A percentile compares a stretch with the other conserved stretches of the same genome.
Evolutionary conservation across 441 rosid species (phyloP).

Genomic region (Gossypium armourianum): DNA sequence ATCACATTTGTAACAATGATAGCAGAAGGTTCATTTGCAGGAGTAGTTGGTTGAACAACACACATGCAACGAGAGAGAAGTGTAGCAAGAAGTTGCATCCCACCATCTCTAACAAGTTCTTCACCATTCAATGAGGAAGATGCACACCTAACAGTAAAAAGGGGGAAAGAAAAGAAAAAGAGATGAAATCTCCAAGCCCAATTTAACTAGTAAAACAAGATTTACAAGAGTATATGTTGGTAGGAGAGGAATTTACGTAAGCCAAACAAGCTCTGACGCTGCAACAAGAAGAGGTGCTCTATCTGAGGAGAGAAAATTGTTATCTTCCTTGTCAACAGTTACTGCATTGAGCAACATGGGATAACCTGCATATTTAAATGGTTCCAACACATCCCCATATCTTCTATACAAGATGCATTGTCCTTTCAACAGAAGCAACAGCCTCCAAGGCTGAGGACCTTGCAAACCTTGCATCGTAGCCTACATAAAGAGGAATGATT

Average conservation of each 20-base stretch:
- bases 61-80: conserved; percentile 94
- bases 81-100: conserved; percentile 74
- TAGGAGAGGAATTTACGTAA: conserved; percentile 48
- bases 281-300: conserved; percentile 95
- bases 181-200: conserved; percentile 4
- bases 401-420: conserved; percentile 93
- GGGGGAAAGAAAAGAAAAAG: conserved; percentile 8
- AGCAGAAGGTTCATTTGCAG: conserved; percentile 83
- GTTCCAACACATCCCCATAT: conserved; percentile 73
- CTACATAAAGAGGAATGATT: conserved; percentile 32
- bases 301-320: conserved; percentile 81
- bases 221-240: conserved; percentile 10
- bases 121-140: conserved; percentile 94
- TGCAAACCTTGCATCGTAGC: conserved; percentile 99
- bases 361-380: conserved; percentile 99
- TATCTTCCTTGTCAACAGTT: conserved; percentile 84
- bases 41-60: conserved; percentile 92
- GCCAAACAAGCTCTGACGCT: conserved; percentile 94
- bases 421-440: conserved; percentile 88
- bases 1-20: conserved; percentile 84
- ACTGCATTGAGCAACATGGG: conserved; percentile 94
- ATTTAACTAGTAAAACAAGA: conserved; percentile 12
- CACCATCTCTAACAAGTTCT: conserved; percentile 96
- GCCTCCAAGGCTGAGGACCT: conserved; percentile 99
- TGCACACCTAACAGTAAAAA: conserved; percentile 53